Conservation (phyloP, 1,139 yeast species). For the Sugiyamaella grinbergsii region DNA sequence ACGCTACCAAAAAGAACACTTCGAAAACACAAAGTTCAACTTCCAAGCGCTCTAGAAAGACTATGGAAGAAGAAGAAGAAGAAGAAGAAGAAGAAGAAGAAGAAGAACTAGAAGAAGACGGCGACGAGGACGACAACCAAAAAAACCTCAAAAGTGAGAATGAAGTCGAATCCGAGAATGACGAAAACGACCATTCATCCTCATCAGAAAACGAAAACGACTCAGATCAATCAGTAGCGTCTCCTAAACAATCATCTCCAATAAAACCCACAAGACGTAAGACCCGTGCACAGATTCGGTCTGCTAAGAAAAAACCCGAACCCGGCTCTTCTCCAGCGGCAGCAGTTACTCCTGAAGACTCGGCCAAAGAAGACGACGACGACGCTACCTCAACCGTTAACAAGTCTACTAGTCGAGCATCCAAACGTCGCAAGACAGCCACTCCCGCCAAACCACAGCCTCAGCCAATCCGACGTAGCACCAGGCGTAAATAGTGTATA, state of each 20-base stretch:
- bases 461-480: slow-evolving; percentile 17
- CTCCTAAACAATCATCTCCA: slow-evolving; percentile 12
- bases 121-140: slow-evolving; percentile 3
- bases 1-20: background rate
- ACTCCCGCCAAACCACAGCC: slow-evolving; percentile 8
- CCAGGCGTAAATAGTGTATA: slow-evolving; percentile 11
- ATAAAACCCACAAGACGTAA: slow-evolving; percentile 12
- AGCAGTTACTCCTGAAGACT: slow-evolving; percentile 8
- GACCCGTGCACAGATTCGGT: slow-evolving; percentile 20
- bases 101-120: background rate
- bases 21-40: background rate
- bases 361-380: slow-evolving; percentile 15
- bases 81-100: slow-evolving; percentile 7
- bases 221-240: slow-evolving; percentile 8
- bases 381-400: background rate
- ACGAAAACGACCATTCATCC: slow-evolving; percentile 11
- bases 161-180: slow-evolving; percentile 6
- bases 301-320: slow-evolving; percentile 20
- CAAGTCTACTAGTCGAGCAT: slow-evolving; percentile 2
- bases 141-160: slow-evolving; percentile 4
- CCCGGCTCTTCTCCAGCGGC: slow-evolving; percentile 6
- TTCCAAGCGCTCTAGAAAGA: slow-evolving; percentile 1
- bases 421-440: slow-evolving; percentile 15
- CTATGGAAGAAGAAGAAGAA: background rate
- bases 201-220: slow-evolving; percentile 20